Evolutionary conservation across 2,329 filamentous ascomycete genomes (phyloP).

Genomic region (Tolypocladium endophyticum): DNA sequence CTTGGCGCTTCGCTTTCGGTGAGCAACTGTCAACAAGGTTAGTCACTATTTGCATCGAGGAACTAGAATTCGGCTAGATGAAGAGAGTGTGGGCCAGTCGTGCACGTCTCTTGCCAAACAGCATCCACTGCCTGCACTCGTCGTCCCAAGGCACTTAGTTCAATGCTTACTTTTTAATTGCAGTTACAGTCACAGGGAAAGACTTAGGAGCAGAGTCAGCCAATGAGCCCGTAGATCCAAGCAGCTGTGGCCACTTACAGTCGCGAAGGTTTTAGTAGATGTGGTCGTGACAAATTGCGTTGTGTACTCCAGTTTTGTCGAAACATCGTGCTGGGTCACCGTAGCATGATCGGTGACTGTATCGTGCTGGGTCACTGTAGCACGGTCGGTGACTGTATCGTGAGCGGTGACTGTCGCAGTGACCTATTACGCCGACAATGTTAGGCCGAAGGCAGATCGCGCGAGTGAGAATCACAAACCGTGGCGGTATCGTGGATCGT

Average conservation of each 20-base stretch:
- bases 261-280: constrained; percentile 5
- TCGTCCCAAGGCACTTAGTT: not conserved
- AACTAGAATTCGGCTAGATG: not conserved
- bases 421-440: constrained; percentile 1
- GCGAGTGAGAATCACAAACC: not conserved
- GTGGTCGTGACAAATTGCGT: constrained; percentile 10
- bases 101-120: not conserved
- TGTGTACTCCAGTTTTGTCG: constrained; percentile 10
- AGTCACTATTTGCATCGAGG: not conserved
- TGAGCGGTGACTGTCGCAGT: constrained; percentile 5
- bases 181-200: constrained; percentile 11
- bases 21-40: constrained; percentile 2
- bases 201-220: constrained; percentile 7
- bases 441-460: not conserved
- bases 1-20: not conserved
- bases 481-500: not conserved
- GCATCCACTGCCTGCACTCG: too few species aligned
- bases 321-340: constrained; percentile 3
- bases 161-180: constrained; percentile 5
- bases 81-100: not conserved
- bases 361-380: not conserved
- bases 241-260: constrained; percentile 2
- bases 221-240: not conserved
- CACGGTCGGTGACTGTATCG: not conserved
- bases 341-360: constrained; percentile 5